Base-by-base conservation (phyloP, 140 eudicot genomes). In the Senecio squalidus region DNA sequence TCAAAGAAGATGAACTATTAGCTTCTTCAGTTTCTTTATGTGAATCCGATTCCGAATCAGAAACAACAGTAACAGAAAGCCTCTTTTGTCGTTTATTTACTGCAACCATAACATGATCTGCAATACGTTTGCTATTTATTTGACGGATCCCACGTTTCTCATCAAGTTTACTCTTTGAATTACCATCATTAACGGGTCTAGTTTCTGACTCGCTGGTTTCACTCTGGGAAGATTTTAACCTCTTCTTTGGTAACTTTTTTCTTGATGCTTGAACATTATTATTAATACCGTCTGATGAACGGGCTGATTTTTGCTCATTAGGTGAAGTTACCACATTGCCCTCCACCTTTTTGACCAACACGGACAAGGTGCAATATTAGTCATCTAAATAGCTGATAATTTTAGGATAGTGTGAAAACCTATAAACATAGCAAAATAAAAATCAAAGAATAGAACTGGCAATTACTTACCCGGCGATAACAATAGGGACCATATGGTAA, bases 201-300 rank as follows among this genome's bases (percentile, higher is more conserved):
- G 60, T 71, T 33, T 86, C 98, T 0, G 95, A 92, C 70, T 80
- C 95, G 9, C 93, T 86, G 54, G 93, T 86, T 68, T 79, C 96
- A 75, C 88, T 84, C 68, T 70, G 89, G 39, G 63, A 62, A 54
- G 84, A 69, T 60, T 87, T 86, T 20, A 76, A 68, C 63, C 67
- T 79, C 76, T 72, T 55, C 56, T n/a, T n/a, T n/a, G 69, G 51
- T 43, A 58, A 45, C 61, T 79, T 73, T 51, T 65, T 77, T 69
- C 73, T 77, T 53, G 75, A 70, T 53, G 62, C 27, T 63, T 48
- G 80, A 73, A 62, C 60, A n/a, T n/a, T n/a, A n/a, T n/a, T n/a
- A 26, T 68, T 54, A 65, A 67, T 64, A 21, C 68, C 80, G 53
- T 84, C 79, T 74, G 83, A 72, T 38, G 68, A 73, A 41, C 68